These are phyloP conservation scores for Trametes cinnabarina DNA, from an alignment of 768 basidiomycete genomes.

Conservation along the genomic window DNA sequence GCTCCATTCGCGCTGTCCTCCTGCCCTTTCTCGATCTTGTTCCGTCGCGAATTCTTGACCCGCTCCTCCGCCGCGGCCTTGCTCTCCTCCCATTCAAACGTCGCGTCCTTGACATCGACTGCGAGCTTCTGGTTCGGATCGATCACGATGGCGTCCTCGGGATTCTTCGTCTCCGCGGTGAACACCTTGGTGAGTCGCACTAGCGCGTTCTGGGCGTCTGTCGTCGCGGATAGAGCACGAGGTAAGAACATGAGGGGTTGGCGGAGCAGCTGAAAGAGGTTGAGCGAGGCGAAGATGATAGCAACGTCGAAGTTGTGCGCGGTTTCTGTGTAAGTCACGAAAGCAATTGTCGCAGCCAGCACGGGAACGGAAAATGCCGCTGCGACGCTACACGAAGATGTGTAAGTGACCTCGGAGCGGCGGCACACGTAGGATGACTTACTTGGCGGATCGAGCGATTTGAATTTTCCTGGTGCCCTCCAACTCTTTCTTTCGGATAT, in stretches of 20 bases:
- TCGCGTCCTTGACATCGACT: constrained; percentile 49
- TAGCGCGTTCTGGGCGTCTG: constrained; percentile 65
- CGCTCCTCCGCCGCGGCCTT: constrained; percentile 14
- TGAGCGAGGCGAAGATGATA: constrained; percentile 64
- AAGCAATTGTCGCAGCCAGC: constrained; percentile 63
- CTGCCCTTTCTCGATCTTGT: constrained; percentile 16
- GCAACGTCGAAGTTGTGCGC: constrained; percentile 59
- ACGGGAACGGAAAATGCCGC: constrained; percentile 59
- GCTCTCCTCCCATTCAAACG: constrained; percentile 63
- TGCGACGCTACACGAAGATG: constrained; percentile 39
- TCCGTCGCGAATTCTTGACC: constrained; percentile 16
- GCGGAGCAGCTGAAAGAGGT: constrained; percentile 62
- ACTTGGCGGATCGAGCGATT: constrained; percentile 63
- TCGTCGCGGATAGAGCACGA: constrained; percentile 56
- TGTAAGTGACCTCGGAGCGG: constrained; percentile 7
- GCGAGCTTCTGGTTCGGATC: constrained; percentile 48
- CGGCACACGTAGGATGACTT: constrained; percentile 18
- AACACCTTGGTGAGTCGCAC: constrained; percentile 46
- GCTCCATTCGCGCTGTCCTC: neutral
- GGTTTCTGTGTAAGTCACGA: constrained; percentile 61
- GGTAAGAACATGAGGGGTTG: constrained; percentile 71
- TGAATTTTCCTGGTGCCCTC: constrained; percentile 55
- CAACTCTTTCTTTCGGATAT: constrained; percentile 54
- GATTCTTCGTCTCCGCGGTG: constrained; percentile 46
- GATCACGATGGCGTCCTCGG: constrained; percentile 40